Evolutionary conservation across 2,329 filamentous ascomycete genomes (phyloP).

Genomic region (Neopestalotiopsis rosae): DNA sequence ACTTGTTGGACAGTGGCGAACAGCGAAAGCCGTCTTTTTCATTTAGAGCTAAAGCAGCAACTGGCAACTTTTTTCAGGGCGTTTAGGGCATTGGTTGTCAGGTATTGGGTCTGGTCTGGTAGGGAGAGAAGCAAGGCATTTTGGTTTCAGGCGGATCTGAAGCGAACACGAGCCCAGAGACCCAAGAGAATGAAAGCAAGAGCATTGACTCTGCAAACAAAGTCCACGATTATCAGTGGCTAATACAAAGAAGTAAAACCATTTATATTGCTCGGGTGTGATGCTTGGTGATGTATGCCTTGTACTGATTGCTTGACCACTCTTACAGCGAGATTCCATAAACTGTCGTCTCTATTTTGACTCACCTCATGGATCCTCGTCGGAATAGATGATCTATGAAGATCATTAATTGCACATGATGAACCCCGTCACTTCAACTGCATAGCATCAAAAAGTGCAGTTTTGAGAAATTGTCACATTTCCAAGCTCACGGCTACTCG

Average conservation of each 20-base stretch:
- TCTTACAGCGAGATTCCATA: background rate
- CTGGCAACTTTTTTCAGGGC: slow-evolving; percentile 4
- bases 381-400: no score
- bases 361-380: no score
- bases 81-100: background rate
- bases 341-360: no score
- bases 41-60: slow-evolving; percentile 11
- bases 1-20: background rate
- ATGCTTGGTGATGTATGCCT: background rate
- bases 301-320: background rate
- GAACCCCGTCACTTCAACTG: no score
- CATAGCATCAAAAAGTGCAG: no score
- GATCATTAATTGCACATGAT: no score
- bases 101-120: background rate
- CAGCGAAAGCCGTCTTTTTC: background rate
- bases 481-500: no score
- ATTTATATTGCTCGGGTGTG: background rate
- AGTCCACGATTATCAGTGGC: background rate
- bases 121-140: background rate
- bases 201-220: background rate
- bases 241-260: background rate
- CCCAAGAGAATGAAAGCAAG: background rate
- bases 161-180: background rate
- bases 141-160: background rate
- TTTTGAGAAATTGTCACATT: no score